Evolutionary conservation across 2,329 filamentous ascomycete species (phyloP).

Genomic region (Rhexocercosporidium sp.): DNA sequence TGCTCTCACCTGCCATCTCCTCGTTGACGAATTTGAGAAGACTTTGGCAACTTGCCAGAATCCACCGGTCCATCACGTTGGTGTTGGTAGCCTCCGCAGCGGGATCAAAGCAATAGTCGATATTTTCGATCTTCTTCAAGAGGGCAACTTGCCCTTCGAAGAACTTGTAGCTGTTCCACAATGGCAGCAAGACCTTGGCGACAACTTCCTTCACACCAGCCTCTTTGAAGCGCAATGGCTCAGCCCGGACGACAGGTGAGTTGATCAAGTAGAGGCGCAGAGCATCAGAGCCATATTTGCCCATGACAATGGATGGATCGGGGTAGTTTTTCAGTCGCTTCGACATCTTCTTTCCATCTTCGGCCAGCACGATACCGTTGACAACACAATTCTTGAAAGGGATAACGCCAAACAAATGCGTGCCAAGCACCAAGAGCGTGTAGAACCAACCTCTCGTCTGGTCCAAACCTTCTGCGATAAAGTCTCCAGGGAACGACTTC

Average conservation of each 20-base stretch:
- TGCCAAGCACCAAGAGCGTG: conserved; percentile 85
- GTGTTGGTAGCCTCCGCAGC: conserved; percentile 75
- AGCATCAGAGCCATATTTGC: conserved; percentile 89
- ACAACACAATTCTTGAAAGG: conserved; percentile 98
- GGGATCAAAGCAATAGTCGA: conserved; percentile 81
- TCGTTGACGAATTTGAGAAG: conserved; percentile 89
- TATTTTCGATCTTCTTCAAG: conserved; percentile 81
- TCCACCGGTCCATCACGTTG: conserved; percentile 97
- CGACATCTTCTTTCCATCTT: conserved; percentile 98
- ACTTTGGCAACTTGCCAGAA: conserved; percentile 89
- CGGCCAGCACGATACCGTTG: conserved; percentile 90
- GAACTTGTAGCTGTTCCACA: conserved; percentile 98
- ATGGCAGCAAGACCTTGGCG: conserved; percentile 83
- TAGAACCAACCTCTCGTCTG: conserved; percentile 98
- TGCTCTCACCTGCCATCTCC: conserved; percentile 79
- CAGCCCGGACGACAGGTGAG: conserved; percentile 90
- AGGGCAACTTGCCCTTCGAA: conserved; percentile 87
- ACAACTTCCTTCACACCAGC: conserved; percentile 93
- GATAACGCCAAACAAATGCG: conserved; percentile 81
- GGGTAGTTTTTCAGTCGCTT: conserved; percentile 97
- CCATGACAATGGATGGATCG: conserved; percentile 81
- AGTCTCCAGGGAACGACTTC: conserved; percentile 85
- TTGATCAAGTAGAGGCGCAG: conserved; percentile 96
- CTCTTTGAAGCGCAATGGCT: conserved; percentile 91
- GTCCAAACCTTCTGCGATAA: conserved; percentile 91